phyloP scores from a whole-genome alignment of 140 eudicot genomes.

The Flaveria floridana region DNA sequence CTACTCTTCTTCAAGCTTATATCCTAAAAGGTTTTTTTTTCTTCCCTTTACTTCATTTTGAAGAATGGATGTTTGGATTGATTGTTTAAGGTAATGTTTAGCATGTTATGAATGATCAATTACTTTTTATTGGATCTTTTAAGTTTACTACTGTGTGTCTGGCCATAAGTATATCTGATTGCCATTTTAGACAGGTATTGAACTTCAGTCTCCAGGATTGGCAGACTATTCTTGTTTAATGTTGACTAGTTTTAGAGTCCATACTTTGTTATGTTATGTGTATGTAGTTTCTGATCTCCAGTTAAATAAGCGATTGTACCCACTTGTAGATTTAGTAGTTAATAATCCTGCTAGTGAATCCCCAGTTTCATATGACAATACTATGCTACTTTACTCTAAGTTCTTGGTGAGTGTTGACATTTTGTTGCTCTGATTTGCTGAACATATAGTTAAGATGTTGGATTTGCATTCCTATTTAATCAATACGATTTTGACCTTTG shows the following conservation, averaged over 20 bases:
- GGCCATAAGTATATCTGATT: slow-evolving; percentile 3
- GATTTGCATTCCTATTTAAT: not conserved
- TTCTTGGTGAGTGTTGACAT: not conserved
- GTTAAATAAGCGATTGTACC: slow-evolving; percentile 7
- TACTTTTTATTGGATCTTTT: too few species aligned
- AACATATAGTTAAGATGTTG: not conserved
- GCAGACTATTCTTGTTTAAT: not conserved
- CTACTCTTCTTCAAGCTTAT: slow-evolving; percentile 76
- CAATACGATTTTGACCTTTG: not conserved
- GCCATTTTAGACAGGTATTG: slow-evolving; percentile 16
- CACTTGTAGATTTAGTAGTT: not conserved
- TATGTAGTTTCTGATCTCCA: slow-evolving; percentile 9
- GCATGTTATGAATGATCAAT: not conserved
- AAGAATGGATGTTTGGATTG: slow-evolving; percentile 8
- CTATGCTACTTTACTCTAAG: not conserved
- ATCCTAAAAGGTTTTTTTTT: slow-evolving; percentile 70
- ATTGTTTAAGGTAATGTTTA: slow-evolving; percentile 4
- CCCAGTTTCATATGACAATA: not conserved
- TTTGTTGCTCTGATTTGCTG: slow-evolving; percentile 10
- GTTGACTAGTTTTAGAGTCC: not conserved
- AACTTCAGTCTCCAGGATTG: slow-evolving; percentile 16
- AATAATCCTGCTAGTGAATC: not conserved
- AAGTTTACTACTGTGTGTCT: not conserved
- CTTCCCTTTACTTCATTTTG: not conserved
- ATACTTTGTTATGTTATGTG: not conserved